Base-by-base conservation (phyloP, 495 filamentous ascomycete genomes). In the Letharia lupina region DNA sequence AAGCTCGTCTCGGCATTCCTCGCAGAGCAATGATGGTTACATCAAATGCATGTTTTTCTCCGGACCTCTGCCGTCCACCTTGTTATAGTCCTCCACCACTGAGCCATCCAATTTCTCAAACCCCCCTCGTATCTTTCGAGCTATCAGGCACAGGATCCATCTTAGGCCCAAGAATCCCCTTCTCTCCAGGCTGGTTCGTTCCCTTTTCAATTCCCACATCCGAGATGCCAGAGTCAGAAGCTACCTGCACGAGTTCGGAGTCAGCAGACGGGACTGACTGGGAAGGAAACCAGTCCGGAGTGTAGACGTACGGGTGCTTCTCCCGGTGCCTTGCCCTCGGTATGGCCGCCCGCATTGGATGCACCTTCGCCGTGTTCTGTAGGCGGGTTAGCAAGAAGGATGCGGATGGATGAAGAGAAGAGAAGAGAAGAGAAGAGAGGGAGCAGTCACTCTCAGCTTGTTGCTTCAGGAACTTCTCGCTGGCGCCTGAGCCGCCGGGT, bases 391-490 rank as follows among this genome's bases (percentile, higher is more conserved):
- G 58, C 44, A 33, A 50, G 42, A 11, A 4, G 35, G 23, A 42
- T 42, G 23, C 41, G 40, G 11, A 6, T 1, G 13, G 0, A 16
- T 1, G 60, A 63, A 9, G 28, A 33, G 3, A 52, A 28, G 50
- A 37, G 31, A 31, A 28, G 20, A 3, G 48, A 63, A 9, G 16
- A 33, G 3, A 52, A 28, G 50, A 37, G 31, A 31, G 45, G 35
- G 23, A 13, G n/a, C 75, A 74, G 44, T 74, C 12, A 81, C 80
- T 54, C 67, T 72, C 13, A 70, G 64, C 67, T 74, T 77, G 41
- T 69, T 71, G 41, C 77, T 68, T 68, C 35, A 66, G 31, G 54
- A 70, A 70, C 33, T 70, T 68, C 16, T 42, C 69, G 47, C 56
- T 62, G 41, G 69, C 63, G 52, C 63, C 66, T 61, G 62, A 56